Base-by-base conservation (phyloP, 768 basidiomycete genomes). In the Lactarius deliciosus region DNA sequence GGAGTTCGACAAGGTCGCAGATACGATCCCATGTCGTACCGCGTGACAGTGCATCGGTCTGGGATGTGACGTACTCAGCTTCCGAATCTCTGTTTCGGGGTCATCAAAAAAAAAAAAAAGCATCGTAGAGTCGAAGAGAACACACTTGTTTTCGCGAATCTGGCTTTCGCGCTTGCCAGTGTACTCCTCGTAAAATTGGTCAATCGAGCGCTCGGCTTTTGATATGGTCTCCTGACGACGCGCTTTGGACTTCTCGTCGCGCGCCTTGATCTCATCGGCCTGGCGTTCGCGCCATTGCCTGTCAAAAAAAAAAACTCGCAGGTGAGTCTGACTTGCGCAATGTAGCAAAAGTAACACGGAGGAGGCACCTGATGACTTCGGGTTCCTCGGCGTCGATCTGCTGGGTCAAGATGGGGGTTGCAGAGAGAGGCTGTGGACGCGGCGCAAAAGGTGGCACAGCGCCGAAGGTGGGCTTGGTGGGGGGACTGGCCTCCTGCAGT, bases 11-110 rank as follows among this genome's bases (percentile, higher is more conserved):
- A 60, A 88, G 78, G 32, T 87, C 87, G 74, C 89, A 90, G 74
- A 99, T 96, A 43, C 97, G 90, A 72, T 94, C 87, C 96, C 96
- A 99, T 9, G 95, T 96, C 25, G 96, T 97, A 30, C 96, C 97
- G 62, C 84, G 82, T 0, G 93, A 89, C 60, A 98, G 86, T 11
- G 87, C 85, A 57, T 88, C 88, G 25, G 85, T 85, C 63, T 94
- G 80, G n/a, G 79, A 77, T 18, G 85, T 81, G 47, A 96, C 73
- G 79, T 90, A 98, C 64, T 88, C 86, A 22, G 86, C 85, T 77
- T 98, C 96, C 69, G 89, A 82, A 75, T 97, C 90, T 81, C 96
- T 98, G 74, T 50, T 63, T 10, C 20, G 57, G 25, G 50, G 13
- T 53, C 58, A 40, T 53, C 65, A 65, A 59, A 36, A 36, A 34